Conservation (phyloP, 345 rosid genomes). For the Noccaea bulbosa region DNA sequence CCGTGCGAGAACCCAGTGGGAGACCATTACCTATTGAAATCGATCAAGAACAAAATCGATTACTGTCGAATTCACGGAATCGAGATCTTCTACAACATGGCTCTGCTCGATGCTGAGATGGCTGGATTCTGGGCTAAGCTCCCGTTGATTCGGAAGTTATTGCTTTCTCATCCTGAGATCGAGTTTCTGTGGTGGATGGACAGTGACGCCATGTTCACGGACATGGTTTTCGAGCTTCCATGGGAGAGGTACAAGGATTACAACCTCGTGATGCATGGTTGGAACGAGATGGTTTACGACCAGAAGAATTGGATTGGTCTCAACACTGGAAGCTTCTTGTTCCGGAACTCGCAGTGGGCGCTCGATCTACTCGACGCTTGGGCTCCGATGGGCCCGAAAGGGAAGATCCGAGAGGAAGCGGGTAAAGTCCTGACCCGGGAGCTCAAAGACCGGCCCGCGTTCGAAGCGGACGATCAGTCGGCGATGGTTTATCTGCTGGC, state of each 20-base stretch:
- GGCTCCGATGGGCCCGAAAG: slow-evolving; percentile 80
- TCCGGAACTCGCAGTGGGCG: slow-evolving; percentile 71
- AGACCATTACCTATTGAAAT: slow-evolving; percentile 72
- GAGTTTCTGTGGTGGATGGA: slow-evolving; percentile 90
- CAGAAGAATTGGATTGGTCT: slow-evolving; percentile 73
- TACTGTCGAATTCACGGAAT: slow-evolving; percentile 74
- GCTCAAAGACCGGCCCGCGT: slow-evolving; percentile 62
- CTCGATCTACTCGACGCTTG: slow-evolving; percentile 71
- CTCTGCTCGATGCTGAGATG: slow-evolving; percentile 72
- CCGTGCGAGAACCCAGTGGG: slow-evolving; percentile 80
- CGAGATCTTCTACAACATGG: slow-evolving; percentile 79
- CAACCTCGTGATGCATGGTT: slow-evolving; percentile 73
- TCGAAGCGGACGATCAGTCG: slow-evolving; percentile 77
- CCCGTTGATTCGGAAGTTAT: slow-evolving; percentile 62
- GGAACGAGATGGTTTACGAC: slow-evolving; percentile 75
- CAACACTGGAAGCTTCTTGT: slow-evolving; percentile 69
- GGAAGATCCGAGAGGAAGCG: slow-evolving; percentile 65
- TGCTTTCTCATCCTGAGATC: slow-evolving; percentile 70
- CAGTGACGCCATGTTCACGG: slow-evolving; percentile 78
- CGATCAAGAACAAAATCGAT: slow-evolving; percentile 78
- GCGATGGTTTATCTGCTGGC: slow-evolving; percentile 73
- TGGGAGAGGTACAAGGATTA: slow-evolving; percentile 76
- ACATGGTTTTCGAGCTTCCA: slow-evolving; percentile 77
- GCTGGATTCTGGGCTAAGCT: slow-evolving; percentile 80
- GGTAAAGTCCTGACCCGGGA: slow-evolving; percentile 63